Conservation (phyloP, 2,329 filamentous ascomycete genomes). For the Aspergillus floridensis region DNA sequence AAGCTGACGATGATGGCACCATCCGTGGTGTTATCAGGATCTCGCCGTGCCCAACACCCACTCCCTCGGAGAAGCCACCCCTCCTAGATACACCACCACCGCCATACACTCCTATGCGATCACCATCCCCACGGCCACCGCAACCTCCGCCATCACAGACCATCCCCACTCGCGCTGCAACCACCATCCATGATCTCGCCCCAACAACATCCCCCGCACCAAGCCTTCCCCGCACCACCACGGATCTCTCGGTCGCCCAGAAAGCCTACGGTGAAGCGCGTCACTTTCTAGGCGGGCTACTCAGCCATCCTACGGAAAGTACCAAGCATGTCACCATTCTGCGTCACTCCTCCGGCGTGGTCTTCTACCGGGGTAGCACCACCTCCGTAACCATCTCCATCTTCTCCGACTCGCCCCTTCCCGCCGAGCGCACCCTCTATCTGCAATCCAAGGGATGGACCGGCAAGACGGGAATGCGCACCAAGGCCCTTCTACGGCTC, state of each 20-base stretch:
- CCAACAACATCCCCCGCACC: background rate
- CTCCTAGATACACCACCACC: background rate
- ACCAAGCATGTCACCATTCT: constrained; percentile 66
- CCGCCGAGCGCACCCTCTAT: constrained; percentile 60
- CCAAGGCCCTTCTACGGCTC: constrained; percentile 61
- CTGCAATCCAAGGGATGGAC: constrained; percentile 67
- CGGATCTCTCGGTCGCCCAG: constrained; percentile 23
- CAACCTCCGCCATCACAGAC: background rate
- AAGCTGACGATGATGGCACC: background rate
- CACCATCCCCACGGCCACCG: background rate
- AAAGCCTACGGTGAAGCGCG: constrained; percentile 53
- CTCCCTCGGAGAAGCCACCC: background rate
- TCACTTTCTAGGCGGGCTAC: constrained; percentile 64
- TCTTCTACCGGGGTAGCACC: constrained; percentile 64
- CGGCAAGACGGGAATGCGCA: constrained; percentile 65
- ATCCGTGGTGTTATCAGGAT: background rate
- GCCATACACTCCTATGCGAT: background rate
- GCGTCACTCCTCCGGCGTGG: constrained; percentile 61
- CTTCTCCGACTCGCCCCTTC: constrained; percentile 59
- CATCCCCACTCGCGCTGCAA: background rate
- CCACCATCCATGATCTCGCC: background rate
- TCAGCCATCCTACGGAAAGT: constrained; percentile 62
- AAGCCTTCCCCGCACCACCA: background rate
- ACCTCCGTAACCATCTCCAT: constrained; percentile 65
- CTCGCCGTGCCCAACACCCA: background rate